phyloP scores from a whole-genome alignment of 2,329 filamentous ascomycete species.

The Coniochaeta sp. region DNA sequence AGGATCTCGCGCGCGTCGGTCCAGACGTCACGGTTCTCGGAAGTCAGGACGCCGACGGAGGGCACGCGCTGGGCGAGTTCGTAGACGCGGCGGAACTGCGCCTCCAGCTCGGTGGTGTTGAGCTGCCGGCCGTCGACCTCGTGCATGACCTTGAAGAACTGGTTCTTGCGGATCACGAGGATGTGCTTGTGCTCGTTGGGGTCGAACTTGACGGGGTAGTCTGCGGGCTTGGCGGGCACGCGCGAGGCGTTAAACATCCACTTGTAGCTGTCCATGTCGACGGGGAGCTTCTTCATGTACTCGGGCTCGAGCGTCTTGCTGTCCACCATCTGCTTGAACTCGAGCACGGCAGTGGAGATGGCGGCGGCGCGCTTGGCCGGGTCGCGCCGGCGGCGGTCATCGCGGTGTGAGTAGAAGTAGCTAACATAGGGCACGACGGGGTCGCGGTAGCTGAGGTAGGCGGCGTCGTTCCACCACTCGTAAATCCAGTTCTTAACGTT shows the following conservation, averaged over 20 bases:
- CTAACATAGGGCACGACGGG: constrained; percentile 96
- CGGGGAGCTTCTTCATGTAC: constrained; percentile 96
- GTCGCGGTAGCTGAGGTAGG: constrained; percentile 89
- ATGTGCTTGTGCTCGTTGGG: constrained; percentile 76
- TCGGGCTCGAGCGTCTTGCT: constrained; percentile 79
- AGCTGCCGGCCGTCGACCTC: constrained; percentile 78
- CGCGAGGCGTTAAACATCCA: constrained; percentile 98
- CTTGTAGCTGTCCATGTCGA: constrained; percentile 97
- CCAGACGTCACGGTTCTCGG: constrained; percentile 91
- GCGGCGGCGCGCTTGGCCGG: constrained; percentile 90
- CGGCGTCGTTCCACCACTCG: constrained; percentile 97
- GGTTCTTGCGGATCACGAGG: constrained; percentile 86
- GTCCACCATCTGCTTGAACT: constrained; percentile 94
- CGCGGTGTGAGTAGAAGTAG: constrained; percentile 98
- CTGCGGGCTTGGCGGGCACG: constrained; percentile 73
- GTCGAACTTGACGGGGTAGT: constrained; percentile 77
- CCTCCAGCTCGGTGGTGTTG: constrained; percentile 82
- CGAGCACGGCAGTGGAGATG: constrained; percentile 75
- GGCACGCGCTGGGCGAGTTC: constrained; percentile 65
- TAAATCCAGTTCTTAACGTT: constrained; percentile 88
- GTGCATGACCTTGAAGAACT: constrained; percentile 88
- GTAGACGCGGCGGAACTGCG: constrained; percentile 82
- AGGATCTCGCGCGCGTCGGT: constrained; percentile 74
- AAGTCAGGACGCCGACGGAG: constrained; percentile 77
- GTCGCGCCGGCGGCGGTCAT: constrained; percentile 81